Evolutionary conservation across 176 grass and related monocot species (phyloP).

Genomic region (Saccharum officinarum): DNA sequence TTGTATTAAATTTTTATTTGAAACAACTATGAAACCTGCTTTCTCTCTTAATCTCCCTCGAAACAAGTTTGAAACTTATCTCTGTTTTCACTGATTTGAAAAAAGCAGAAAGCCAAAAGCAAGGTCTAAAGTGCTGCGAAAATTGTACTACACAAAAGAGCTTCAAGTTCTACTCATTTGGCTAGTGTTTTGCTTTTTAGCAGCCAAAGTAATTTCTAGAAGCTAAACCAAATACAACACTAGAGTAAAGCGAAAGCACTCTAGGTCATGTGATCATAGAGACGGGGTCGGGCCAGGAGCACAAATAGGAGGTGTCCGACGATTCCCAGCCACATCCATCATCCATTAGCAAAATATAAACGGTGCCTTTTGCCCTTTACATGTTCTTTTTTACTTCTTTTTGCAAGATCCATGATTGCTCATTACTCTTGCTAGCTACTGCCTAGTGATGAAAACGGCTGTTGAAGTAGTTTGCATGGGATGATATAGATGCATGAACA

Average conservation of each 20-base stretch:
- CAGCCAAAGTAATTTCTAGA: too few species aligned
- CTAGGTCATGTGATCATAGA: neutral
- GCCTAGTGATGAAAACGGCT: constrained; percentile 15
- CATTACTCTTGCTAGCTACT: neutral
- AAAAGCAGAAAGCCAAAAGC: neutral
- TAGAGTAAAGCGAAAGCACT: neutral
- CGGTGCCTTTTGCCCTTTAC: neutral
- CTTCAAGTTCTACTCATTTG: neutral
- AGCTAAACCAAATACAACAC: too few species aligned
- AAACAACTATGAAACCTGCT: neutral
- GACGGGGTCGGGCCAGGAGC: neutral
- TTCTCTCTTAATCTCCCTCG: neutral
- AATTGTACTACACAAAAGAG: neutral
- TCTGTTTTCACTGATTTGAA: neutral
- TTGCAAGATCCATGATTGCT: constrained; percentile 37
- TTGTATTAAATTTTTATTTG: too few species aligned
- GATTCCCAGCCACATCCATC: neutral
- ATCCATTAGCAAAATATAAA: neutral
- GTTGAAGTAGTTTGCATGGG: constrained; percentile 25
- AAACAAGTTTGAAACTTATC: neutral
- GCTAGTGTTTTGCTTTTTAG: neutral
- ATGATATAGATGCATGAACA: constrained; percentile 27
- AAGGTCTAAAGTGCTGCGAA: neutral
- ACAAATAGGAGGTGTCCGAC: neutral
- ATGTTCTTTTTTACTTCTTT: constrained; percentile 15